Percentiles rank a stretch among this genome's conserved stretches.
Evolutionary conservation across 2,329 filamentous ascomycete species (phyloP).

Genomic region (Apiospora saccharicola): DNA sequence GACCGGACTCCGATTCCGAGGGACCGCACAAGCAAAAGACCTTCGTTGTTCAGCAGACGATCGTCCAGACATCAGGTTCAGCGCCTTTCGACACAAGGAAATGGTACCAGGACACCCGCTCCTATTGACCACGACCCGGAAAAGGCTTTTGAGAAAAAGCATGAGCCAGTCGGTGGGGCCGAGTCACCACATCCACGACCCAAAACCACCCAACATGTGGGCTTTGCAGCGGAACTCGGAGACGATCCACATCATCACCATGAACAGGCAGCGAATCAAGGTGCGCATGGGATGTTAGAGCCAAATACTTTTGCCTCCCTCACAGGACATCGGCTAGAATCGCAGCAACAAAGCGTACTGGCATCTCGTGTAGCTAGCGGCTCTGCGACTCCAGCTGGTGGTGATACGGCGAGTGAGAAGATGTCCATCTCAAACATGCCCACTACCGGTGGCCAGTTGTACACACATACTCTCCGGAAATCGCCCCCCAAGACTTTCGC

Average conservation of each 20-base stretch:
- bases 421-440: constrained; percentile 45
- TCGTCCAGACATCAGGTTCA: constrained; percentile 46
- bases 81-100: neutral
- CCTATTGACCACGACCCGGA: neutral
- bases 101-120: neutral
- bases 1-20: constrained; percentile 73
- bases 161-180: constrained; percentile 24
- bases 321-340: neutral
- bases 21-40: constrained; percentile 48
- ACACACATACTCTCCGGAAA: constrained; percentile 75
- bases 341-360: neutral
- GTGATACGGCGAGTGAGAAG: constrained; percentile 50
- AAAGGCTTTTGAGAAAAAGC: constrained; percentile 25
- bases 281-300: neutral
- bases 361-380: neutral
- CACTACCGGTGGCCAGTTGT: constrained; percentile 53
- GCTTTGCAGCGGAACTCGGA: constrained; percentile 34
- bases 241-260: neutral
- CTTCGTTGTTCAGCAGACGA: constrained; percentile 55
- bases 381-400: constrained; percentile 1
- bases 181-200: constrained; percentile 1
- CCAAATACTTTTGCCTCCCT: neutral
- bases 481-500: constrained; percentile 74
- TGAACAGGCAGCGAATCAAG: neutral
- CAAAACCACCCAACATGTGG: constrained; percentile 51